These are phyloP conservation scores for Apostasia shenzhenica DNA, from an alignment of 106 monocot genomes.

Conservation along the genomic window DNA sequence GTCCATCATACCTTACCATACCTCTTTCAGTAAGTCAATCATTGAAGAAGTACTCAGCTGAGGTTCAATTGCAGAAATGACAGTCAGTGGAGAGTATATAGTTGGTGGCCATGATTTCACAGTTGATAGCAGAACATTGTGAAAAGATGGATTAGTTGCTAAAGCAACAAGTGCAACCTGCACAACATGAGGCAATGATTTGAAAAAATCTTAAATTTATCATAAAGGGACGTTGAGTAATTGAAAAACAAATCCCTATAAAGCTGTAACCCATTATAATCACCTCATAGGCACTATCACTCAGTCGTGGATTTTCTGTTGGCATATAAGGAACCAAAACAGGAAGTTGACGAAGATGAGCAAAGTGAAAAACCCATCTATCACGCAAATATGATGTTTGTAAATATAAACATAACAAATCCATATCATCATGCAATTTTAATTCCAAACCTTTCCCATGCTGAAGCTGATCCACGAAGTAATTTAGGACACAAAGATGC, in stretches of 20 bases:
- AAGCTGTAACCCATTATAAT: not conserved
- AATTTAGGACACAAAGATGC: constrained; percentile 91
- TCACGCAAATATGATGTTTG: constrained; percentile 10
- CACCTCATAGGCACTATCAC: constrained; percentile 97
- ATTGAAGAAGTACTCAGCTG: constrained; percentile 69
- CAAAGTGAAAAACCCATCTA: constrained; percentile 99
- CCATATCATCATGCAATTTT: not conserved
- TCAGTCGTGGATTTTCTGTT: constrained; percentile 74
- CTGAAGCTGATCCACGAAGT: constrained; percentile 84
- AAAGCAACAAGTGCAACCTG: constrained; percentile 96
- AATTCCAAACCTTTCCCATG: constrained; percentile 76
- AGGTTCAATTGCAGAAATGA: constrained; percentile 95
- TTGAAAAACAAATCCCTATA: not conserved
- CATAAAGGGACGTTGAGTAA: not conserved
- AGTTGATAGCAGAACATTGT: constrained; percentile 75
- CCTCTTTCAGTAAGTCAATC: constrained; percentile 89
- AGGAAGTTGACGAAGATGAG: constrained; percentile 90
- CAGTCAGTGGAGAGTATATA: constrained; percentile 75
- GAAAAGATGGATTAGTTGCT: constrained; percentile 78
- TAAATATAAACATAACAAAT: constrained; percentile 2
- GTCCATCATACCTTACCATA: constrained; percentile 34
- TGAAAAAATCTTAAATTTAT: not conserved
- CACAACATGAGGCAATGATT: constrained; percentile 15
- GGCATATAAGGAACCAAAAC: constrained; percentile 96
- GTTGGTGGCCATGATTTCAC: constrained; percentile 75